These are phyloP conservation scores for Leucocoprinus leucothites DNA, from an alignment of 768 basidiomycete species.

Conservation along the genomic window DNA sequence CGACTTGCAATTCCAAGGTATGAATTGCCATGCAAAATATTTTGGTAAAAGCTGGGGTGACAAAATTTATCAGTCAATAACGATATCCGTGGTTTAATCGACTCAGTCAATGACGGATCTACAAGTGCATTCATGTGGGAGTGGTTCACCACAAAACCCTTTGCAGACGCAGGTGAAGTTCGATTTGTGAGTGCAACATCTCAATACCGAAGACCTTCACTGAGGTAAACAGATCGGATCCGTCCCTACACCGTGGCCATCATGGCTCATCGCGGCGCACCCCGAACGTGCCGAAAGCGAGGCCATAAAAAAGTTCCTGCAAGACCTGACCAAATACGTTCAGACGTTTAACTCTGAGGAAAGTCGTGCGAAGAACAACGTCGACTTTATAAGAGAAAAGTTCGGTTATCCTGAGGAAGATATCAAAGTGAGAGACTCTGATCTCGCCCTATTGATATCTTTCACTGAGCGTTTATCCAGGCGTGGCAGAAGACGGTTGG, in stretches of 20 bases:
- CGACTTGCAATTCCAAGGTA: slow-evolving; percentile 70
- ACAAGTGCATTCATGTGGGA: slow-evolving; percentile 85
- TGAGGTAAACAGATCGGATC: too few relatives aligned
- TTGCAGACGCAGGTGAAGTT: slow-evolving; percentile 71
- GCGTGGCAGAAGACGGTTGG: slow-evolving; percentile 49
- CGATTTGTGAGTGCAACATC: slow-evolving; percentile 56
- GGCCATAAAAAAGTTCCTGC: slow-evolving; percentile 28
- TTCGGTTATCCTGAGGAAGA: slow-evolving; percentile 86
- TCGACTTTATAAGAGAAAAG: slow-evolving; percentile 71
- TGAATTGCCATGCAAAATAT: not conserved
- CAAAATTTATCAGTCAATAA: slow-evolving; percentile 57
- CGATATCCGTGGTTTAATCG: slow-evolving; percentile 43
- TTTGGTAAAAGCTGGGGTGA: not conserved
- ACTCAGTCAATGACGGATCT: slow-evolving; percentile 81
- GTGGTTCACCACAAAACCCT: slow-evolving; percentile 80
- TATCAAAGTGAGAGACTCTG: slow-evolving; percentile 50
- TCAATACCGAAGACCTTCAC: too few relatives aligned
- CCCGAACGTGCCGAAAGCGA: slow-evolving; percentile 50
- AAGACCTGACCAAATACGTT: slow-evolving; percentile 61
- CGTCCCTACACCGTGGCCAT: slow-evolving; percentile 88
- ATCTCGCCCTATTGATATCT: too few relatives aligned
- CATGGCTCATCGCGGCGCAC: slow-evolving; percentile 92
- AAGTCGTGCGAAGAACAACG: slow-evolving; percentile 52
- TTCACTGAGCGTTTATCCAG: slow-evolving; percentile 28
- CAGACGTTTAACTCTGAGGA: slow-evolving; percentile 60